A percentile compares a stretch with the other conserved stretches of the same genome.
These are phyloP conservation scores for Eragrostis curvula DNA, from an alignment of 176 grass and related monocot species.

Conservation along the genomic window DNA sequence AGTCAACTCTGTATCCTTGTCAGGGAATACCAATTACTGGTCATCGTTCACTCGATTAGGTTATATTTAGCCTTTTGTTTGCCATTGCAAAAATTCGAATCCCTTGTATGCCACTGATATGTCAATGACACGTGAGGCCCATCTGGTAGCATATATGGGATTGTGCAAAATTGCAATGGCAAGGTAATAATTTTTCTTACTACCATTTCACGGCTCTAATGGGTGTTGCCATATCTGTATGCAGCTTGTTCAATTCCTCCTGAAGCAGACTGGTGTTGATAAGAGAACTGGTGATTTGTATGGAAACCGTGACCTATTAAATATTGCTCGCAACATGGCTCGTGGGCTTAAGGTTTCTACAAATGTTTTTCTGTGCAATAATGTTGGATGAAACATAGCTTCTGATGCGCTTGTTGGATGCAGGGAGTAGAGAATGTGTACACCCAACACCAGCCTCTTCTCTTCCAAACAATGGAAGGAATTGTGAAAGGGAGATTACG, in stretches of 20 bases:
- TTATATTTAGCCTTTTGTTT: slow-evolving; percentile 5
- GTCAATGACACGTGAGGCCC: too few species aligned
- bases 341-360: slow-evolving; percentile 85
- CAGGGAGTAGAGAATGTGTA: slow-evolving; percentile 99
- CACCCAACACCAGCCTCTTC: slow-evolving; percentile 96
- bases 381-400: slow-evolving; percentile 29
- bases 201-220: slow-evolving; percentile 20
- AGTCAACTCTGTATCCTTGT: too few species aligned
- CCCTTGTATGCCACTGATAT: too few species aligned
- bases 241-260: slow-evolving; percentile 98
- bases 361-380: slow-evolving; percentile 28
- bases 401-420: slow-evolving; percentile 35
- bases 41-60: not conserved
- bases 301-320: slow-evolving; percentile 92
- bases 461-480: slow-evolving; percentile 95
- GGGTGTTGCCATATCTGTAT: slow-evolving; percentile 30
- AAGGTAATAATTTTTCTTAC: not conserved
- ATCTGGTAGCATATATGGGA: too few species aligned
- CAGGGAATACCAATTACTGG: too few species aligned
- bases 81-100: too few species aligned
- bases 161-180: too few species aligned
- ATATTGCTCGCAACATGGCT: slow-evolving; percentile 99
- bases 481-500: slow-evolving; percentile 89
- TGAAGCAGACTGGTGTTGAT: slow-evolving; percentile 94
- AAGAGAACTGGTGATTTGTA: slow-evolving; percentile 94